Evolutionary conservation across 2,329 filamentous ascomycete species (phyloP).

Genomic region (Penicillium sp.): DNA sequence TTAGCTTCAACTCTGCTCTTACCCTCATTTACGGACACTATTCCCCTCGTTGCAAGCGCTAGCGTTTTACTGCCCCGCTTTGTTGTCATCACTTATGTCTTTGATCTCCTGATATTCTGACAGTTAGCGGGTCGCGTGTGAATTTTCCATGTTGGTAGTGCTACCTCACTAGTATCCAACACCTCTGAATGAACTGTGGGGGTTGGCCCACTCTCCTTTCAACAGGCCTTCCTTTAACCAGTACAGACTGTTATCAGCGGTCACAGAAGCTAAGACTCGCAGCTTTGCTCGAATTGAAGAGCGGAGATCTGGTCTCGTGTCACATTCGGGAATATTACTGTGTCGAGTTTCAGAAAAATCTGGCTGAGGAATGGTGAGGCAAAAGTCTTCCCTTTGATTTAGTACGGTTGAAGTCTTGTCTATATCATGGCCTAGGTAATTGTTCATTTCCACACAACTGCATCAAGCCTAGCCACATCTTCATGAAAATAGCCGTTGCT

Average conservation of each 20-base stretch:
- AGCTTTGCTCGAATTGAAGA: too few relatives aligned
- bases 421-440: too few relatives aligned
- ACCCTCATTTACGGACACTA: constrained; percentile 7
- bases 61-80: constrained; percentile 6
- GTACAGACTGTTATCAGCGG: neutral
- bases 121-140: constrained; percentile 3
- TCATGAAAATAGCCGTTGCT: neutral
- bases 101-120: constrained; percentile 1
- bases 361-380: too few relatives aligned
- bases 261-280: neutral
- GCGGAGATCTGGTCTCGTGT: too few relatives aligned
- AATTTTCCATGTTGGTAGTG: neutral
- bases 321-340: too few relatives aligned
- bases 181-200: neutral
- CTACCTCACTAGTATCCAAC: neutral
- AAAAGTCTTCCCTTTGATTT: too few relatives aligned
- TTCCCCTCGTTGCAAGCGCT: constrained; percentile 19
- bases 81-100: constrained; percentile 1
- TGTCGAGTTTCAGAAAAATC: too few relatives aligned
- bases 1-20: constrained; percentile 3
- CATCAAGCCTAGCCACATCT: neutral
- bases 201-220: too few relatives aligned
- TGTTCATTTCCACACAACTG: too few relatives aligned
- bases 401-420: too few relatives aligned
- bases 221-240: too few relatives aligned